A percentile compares a stretch with the other conserved stretches of the same genome.
phyloP scores from a whole-genome alignment of 768 basidiomycete genomes.

The Dioszegia hungarica region DNA sequence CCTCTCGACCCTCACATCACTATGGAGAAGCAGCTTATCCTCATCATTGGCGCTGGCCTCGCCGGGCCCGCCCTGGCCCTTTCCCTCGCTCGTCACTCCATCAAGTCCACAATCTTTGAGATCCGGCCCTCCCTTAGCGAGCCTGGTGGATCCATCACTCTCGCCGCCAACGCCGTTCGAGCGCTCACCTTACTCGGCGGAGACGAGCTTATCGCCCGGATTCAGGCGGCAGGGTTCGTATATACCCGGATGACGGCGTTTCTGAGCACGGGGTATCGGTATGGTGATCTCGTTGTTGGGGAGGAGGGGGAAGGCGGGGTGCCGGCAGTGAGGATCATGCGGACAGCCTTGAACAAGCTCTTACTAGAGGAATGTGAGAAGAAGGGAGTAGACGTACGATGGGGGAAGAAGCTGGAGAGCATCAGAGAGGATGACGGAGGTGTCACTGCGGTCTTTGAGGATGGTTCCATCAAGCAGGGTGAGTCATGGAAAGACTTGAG shows the following conservation, averaged over 20 bases:
- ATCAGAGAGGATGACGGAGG: conserved; percentile 21
- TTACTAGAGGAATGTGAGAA: conserved; percentile 20
- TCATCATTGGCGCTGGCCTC: conserved; percentile 17
- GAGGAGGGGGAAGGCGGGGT: conserved; percentile 10
- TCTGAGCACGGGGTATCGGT: conserved; percentile 14
- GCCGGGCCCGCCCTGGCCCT: conserved; percentile 23
- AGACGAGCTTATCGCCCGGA: conserved; percentile 9
- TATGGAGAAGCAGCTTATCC: background rate
- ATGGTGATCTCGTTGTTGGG: conserved; percentile 8
- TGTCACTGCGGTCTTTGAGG: conserved; percentile 25
- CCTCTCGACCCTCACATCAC: too few species aligned
- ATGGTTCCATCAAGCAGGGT: conserved; percentile 22
- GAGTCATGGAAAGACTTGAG: background rate
- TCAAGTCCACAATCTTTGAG: conserved; percentile 32
- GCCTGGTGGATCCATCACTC: conserved; percentile 24
- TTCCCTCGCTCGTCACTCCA: conserved; percentile 12
- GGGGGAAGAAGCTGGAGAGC: conserved; percentile 4
- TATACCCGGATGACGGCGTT: conserved; percentile 13
- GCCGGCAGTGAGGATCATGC: conserved; percentile 27
- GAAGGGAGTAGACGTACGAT: conserved; percentile 8
- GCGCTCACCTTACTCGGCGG: conserved; percentile 26
- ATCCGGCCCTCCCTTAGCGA: conserved; percentile 4
- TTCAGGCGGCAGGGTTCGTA: conserved; percentile 11
- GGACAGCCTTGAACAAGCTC: conserved; percentile 16
- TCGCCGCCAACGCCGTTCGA: conserved; percentile 23